phyloP scores from a whole-genome alignment of 129 eudicot genomes.

The Ambrosia trifida region DNA sequence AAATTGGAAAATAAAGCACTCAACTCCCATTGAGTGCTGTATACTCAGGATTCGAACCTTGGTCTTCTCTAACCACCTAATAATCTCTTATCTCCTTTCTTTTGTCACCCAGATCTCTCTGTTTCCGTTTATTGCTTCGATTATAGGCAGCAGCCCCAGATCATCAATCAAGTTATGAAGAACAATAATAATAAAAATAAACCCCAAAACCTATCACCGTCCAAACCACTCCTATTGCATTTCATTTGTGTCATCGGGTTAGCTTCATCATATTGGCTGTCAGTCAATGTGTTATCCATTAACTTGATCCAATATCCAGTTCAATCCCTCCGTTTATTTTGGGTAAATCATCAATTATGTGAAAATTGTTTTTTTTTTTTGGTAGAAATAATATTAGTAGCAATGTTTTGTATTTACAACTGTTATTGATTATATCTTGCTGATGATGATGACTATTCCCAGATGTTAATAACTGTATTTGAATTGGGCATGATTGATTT shows the following conservation, averaged over 20 bases:
- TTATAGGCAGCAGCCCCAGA: not conserved
- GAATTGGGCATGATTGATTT: not conserved
- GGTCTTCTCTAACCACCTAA: too few species aligned
- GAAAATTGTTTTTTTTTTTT: too few species aligned
- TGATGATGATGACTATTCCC: not conserved
- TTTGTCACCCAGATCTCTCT: too few species aligned
- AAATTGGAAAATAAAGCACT: too few species aligned
- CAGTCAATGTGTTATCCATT: conserved; percentile 46
- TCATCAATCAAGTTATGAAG: conserved; percentile 6
- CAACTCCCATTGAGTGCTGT: too few species aligned
- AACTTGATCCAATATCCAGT: conserved; percentile 47
- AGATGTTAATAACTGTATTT: not conserved
- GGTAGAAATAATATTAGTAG: too few species aligned
- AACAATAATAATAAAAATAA: not conserved
- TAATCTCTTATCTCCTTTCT: too few species aligned
- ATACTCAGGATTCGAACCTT: too few species aligned
- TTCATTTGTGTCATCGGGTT: conserved; percentile 53
- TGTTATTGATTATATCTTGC: too few species aligned
- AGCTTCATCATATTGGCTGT: conserved; percentile 58
- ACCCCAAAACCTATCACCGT: conserved; percentile 17
- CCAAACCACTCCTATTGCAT: conserved; percentile 38
- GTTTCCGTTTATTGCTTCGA: too few species aligned
- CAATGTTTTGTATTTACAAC: too few species aligned
- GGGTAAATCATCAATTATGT: conserved; percentile 49
- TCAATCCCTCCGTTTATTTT: conserved; percentile 49